Conservation (phyloP, 2,329 filamentous ascomycete species). For the Madurella mycetomatis region DNA sequence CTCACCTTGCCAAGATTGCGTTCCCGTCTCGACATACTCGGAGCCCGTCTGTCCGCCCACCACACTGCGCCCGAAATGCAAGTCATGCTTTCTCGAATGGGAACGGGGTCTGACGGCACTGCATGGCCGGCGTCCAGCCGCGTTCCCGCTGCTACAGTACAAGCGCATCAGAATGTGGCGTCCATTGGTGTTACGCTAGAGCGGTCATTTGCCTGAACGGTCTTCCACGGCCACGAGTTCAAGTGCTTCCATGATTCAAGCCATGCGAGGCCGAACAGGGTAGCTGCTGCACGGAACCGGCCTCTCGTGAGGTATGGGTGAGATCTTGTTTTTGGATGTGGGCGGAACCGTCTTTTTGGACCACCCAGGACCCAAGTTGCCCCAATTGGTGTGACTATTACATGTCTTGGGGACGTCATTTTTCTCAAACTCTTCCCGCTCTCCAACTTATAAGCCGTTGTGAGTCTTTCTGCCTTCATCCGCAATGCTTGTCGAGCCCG, state of each 20-base stretch:
- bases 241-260: background rate
- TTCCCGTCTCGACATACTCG: background rate
- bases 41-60: background rate
- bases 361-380: background rate
- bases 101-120: background rate
- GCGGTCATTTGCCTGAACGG: background rate
- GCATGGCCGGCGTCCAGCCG: background rate
- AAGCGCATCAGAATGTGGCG: background rate
- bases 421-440: constrained; percentile 17
- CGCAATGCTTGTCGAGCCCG: constrained; percentile 3
- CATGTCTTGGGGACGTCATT: constrained; percentile 22
- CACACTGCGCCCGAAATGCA: background rate
- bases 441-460: constrained; percentile 20
- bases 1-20: background rate
- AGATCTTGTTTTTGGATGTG: background rate
- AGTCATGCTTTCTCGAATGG: background rate
- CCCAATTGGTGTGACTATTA: background rate
- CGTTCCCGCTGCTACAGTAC: background rate
- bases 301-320: background rate
- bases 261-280: background rate
- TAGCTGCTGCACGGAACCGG: background rate
- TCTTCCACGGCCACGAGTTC: background rate
- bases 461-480: constrained; percentile 13
- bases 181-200: background rate
- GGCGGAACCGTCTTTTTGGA: background rate